Evolutionary conservation across 2,329 filamentous ascomycete species (phyloP), one percentile per base, ranked within the genome.

Genomic region (Aureobasidium mangrovei): DNA sequence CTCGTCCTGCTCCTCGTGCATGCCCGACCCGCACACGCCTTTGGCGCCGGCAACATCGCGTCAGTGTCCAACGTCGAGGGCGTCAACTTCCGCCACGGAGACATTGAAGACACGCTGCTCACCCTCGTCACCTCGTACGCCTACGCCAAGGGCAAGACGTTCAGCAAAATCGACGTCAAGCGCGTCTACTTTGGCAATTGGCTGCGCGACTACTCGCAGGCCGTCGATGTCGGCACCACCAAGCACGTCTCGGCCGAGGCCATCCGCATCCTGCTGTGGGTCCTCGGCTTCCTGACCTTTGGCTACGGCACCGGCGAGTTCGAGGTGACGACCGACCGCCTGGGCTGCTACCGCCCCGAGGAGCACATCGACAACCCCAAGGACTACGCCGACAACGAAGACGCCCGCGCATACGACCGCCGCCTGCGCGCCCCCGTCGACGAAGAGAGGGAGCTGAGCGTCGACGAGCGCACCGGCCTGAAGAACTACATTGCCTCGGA

Each of bases 401-500:
- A 98, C 72, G 93, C 93, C 4, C 81, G 88, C 57, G 81, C 86
- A 63, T 90, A 82, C 64, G 93, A 97, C 67, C 72, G 78, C 36
- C 84, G 93, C 28, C 81, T 97, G 6, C 85, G 93, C 48, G 86
- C 84, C 1, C 91, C 91, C 0, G 83, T 97, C 7, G 60, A 63
- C 18, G 69, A 70, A 5, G 65, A 68, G 35, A 47, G 32, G 9
- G 74, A 77, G 58, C 64, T 77, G 9, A 70, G 70, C 4, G 62
- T 77, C 7, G 74, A 77, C 58, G 62, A 61, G 3, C 60, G 64
- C 24, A 93, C 88, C 1, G 91, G 91, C n/a, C 95, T 98, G 91
- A 98, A 97, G 72, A 97, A 97, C 68, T 98, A 98, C 69, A 97
- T 98, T 61, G 84, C 91, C 57, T 97, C 96, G 64, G 91, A 97